Evolutionary conservation across 2,329 filamentous ascomycete genomes (phyloP), one percentile per base, ranked within the genome.

Genomic region (Cercospora citrullina): DNA sequence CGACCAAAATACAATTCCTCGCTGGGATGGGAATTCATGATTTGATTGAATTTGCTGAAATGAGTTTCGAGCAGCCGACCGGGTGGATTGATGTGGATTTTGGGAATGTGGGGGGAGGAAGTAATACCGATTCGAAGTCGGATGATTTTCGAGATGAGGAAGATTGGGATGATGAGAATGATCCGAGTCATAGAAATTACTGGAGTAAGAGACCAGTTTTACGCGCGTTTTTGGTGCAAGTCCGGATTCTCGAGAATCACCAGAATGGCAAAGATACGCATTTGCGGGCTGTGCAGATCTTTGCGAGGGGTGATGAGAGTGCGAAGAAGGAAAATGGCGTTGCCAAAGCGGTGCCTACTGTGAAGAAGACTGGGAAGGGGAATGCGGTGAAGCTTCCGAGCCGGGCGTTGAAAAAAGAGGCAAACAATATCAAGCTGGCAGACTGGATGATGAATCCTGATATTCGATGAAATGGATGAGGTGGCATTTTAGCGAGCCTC

Each of bases 261-360:
- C 95, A 99, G 81, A 99, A 99, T 79, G 95, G 95, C 71, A 99
- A 99, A 79, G 95, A 99, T 78, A 99, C 95, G n/a, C 95, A 99
- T 83, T 86, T 99, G 26, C 87, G 95, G 16, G 94, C 93, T 1
- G 87, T 99, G 79, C 96, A 97, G 81, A 90, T 98, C 9, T 99
- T 89, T 75, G 85, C 87, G 3, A 73, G 77, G 62, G 83, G 85
- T 57, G 77, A 80, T 61, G 59, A 59, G 31, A 67, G 66, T 62
- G 28, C 66, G 16, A 70, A 67, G 64, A 30, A 39, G 64, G 21
- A 55, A 70, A 14, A 58, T 65, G 65, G 60, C 3, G 30, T 16
- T 21, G 55, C 28, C 0, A 55, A 30, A 55, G 14, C 7, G 48
- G 14, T 30, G 48, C 12, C 23, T n/a, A 12, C 23, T 55, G 48